A percentile compares a stretch with the other conserved stretches of the same genome.
These are phyloP conservation scores for Yamadazyma scolyti DNA, from an alignment of 805 yeast species.

Conservation along the genomic window DNA sequence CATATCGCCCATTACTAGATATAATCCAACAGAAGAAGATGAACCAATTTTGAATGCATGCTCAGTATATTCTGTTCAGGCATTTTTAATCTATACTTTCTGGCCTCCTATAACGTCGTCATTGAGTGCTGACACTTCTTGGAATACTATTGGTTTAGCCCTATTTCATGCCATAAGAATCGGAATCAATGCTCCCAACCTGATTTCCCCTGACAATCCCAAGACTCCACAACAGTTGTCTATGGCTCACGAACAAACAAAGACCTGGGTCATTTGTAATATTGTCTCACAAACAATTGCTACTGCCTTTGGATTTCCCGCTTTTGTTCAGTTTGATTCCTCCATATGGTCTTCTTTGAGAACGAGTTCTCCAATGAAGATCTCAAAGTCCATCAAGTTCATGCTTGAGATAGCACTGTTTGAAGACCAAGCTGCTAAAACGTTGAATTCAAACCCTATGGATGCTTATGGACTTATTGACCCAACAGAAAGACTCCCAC, in stretches of 20 bases:
- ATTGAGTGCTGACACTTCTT: slow-evolving; percentile 89
- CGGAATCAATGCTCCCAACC: slow-evolving; percentile 70
- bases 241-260: slow-evolving; percentile 68
- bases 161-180: slow-evolving; percentile 88
- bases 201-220: slow-evolving; percentile 22
- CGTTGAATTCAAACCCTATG: slow-evolving; percentile 66
- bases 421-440: slow-evolving; percentile 79
- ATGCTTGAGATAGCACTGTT: slow-evolving; percentile 82
- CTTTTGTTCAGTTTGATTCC: slow-evolving; percentile 81
- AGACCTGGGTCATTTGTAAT: slow-evolving; percentile 94
- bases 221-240: slow-evolving; percentile 41
- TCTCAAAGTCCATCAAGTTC: slow-evolving; percentile 62
- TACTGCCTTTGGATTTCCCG: slow-evolving; percentile 91
- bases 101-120: slow-evolving; percentile 98
- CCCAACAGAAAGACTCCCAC: slow-evolving; percentile 68
- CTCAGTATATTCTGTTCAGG: slow-evolving; percentile 92
- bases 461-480: slow-evolving; percentile 66
- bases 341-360: slow-evolving; percentile 55
- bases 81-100: slow-evolving; percentile 78
- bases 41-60: slow-evolving; percentile 85
- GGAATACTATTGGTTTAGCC: slow-evolving; percentile 94
- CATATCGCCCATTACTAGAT: slow-evolving; percentile 84
- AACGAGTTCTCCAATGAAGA: slow-evolving; percentile 39
- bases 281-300: slow-evolving; percentile 87
- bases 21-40: slow-evolving; percentile 71